Evolutionary conservation across 129 eudicot species (phyloP).

Genomic region (Flaveria sonorensis): DNA sequence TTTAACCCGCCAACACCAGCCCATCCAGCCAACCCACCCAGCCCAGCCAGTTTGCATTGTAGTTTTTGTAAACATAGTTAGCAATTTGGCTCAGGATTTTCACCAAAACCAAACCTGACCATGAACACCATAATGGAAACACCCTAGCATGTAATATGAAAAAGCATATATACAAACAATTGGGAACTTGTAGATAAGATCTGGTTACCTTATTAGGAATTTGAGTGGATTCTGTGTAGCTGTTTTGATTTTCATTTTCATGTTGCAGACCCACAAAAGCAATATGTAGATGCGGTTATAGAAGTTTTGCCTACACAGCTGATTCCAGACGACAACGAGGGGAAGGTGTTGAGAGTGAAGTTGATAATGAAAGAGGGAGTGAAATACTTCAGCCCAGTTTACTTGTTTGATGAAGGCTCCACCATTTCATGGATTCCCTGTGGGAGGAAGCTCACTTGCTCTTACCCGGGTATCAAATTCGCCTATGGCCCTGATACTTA

Average conservation of each 20-base stretch:
- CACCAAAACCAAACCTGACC: not conserved
- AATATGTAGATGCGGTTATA: constrained; percentile 92
- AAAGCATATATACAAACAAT: constrained; percentile 9
- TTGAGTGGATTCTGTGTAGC: not conserved
- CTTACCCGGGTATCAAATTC: constrained; percentile 98
- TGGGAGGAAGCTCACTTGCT: constrained; percentile 94
- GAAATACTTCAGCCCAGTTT: constrained; percentile 81
- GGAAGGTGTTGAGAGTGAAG: constrained; percentile 88
- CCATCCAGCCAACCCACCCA: too few relatives aligned
- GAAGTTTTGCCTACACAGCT: constrained; percentile 96
- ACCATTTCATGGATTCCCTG: constrained; percentile 95
- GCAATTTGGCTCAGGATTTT: not conserved
- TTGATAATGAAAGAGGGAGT: constrained; percentile 97
- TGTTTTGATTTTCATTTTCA: not conserved
- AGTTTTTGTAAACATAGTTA: not conserved
- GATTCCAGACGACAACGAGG: constrained; percentile 88
- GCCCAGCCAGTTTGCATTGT: too few relatives aligned
- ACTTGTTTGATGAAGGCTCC: constrained; percentile 97
- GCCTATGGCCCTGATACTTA: constrained; percentile 87
- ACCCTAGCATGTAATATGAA: constrained; percentile 22
- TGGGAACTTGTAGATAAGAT: constrained; percentile 7
- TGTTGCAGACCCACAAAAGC: constrained; percentile 90
- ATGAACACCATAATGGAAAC: not conserved
- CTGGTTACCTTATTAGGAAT: constrained; percentile 5
- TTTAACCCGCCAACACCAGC: too few relatives aligned